Base-by-base conservation (phyloP, 441 rosid genomes). In the Aquilaria agallochum region DNA sequence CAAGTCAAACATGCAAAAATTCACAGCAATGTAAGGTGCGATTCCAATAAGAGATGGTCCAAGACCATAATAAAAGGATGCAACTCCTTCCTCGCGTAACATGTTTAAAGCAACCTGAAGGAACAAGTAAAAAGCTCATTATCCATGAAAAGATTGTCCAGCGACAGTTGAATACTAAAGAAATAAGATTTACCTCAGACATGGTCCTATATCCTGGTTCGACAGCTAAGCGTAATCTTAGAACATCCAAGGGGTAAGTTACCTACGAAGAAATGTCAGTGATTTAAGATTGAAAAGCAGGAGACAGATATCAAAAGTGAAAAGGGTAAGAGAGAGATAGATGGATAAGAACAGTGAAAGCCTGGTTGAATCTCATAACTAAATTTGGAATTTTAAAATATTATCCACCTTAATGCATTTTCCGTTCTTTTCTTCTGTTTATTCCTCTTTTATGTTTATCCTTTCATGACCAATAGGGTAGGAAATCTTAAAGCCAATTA, bases 1-100 rank as follows among this genome's bases (percentile, higher is more conserved):
- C 99, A 95, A 75, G 76, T 95, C 98, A 78, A 95, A 95, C 57
- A 85, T 76, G 72, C 99, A 92, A 73, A 95, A 95, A 88, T 95
- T 95, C 70, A 89, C 80, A 12, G 98, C 99, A 79, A 95, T 95
- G 63, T 95, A 95, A 47, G 98, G 98, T 62, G 98, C 97, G 72
- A 95, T 95, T 84, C 98, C 73, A 56, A 95, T 69, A 62, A 95
- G 98, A 60, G 99, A 88, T 63, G 98, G 97, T 72, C 98, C 97
- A 13, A 95, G 98, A 68, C 98, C 98, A 49, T 85, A 82, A 73
- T 92, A 92, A 71, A 92, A 92, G 31, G 98, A 88, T 62, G 86
- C 86, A 53, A 85, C 54, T 67, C 99, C 98, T 86, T 95, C 98
- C 84, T 95, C 99, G 57, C 88, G 83, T 63, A 95, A 69, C 99